These are phyloP conservation scores for Hygrocybe coccinea DNA, from an alignment of 768 basidiomycete species.

Conservation along the genomic window DNA sequence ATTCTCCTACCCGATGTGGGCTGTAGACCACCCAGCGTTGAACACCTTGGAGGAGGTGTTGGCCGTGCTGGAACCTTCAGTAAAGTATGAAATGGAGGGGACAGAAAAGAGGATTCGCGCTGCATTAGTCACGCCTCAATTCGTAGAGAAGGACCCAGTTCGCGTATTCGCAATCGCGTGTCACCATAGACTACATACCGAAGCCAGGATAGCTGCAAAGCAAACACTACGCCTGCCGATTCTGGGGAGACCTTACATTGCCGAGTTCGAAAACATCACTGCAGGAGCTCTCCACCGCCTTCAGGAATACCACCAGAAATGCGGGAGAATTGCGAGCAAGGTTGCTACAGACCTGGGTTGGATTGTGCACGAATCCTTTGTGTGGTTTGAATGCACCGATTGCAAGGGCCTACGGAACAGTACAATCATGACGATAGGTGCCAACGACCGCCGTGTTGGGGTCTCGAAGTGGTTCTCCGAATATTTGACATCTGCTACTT, in stretches of 20 bases:
- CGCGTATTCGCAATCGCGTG: slow-evolving; percentile 33
- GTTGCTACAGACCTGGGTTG: slow-evolving; percentile 6
- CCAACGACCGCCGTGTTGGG: slow-evolving; percentile 11
- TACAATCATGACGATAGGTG: slow-evolving; percentile 8
- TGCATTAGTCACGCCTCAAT: slow-evolving; percentile 27
- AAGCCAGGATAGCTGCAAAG: not conserved
- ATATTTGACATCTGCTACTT: slow-evolving; percentile 12
- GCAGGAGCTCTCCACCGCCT: slow-evolving; percentile 28
- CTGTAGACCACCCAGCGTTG: slow-evolving; percentile 11
- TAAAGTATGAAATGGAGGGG: slow-evolving; percentile 30
- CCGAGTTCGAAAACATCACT: slow-evolving; percentile 29
- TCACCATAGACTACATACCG: not conserved
- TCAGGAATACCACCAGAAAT: slow-evolving; percentile 28
- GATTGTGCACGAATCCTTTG: not conserved
- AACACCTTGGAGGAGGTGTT: slow-evolving; percentile 17
- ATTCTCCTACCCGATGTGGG: slow-evolving; percentile 3
- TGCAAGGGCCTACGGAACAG: not conserved
- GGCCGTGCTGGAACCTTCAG: slow-evolving; percentile 16
- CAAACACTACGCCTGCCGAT: slow-evolving; percentile 8
- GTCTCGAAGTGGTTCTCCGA: slow-evolving; percentile 20
- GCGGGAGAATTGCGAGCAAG: slow-evolving; percentile 15
- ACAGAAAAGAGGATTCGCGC: slow-evolving; percentile 26
- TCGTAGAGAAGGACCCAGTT: slow-evolving; percentile 33
- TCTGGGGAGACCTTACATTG: slow-evolving; percentile 19
- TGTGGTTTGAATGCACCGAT: not conserved